phyloP scores from a whole-genome alignment of 2,329 filamentous ascomycete genomes.

The Aspergillus felis region DNA sequence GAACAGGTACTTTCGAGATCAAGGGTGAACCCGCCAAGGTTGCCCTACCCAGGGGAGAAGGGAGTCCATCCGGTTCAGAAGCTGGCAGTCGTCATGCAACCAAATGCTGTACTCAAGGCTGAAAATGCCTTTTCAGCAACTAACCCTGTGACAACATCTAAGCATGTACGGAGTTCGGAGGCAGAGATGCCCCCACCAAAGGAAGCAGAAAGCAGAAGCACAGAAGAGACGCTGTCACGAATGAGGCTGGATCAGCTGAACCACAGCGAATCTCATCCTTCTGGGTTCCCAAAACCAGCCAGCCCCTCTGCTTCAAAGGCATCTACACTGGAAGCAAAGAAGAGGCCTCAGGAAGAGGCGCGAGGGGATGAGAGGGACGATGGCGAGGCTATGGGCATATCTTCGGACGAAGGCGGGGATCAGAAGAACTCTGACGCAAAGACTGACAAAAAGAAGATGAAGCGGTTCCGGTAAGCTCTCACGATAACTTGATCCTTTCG shows the following conservation, averaged over 20 bases:
- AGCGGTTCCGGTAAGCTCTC: conserved; percentile 37
- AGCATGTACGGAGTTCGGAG: conserved; percentile 12
- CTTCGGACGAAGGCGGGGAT: conserved; percentile 31
- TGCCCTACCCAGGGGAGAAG: conserved; percentile 20
- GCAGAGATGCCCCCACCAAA: conserved; percentile 17
- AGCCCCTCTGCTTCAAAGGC: conserved; percentile 12
- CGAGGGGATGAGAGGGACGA: conserved; percentile 17
- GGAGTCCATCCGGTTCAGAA: conserved; percentile 13
- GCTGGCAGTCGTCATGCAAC: conserved; percentile 23
- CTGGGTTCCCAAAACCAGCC: conserved; percentile 11
- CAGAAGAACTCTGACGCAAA: conserved; percentile 24
- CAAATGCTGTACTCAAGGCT: conserved; percentile 20
- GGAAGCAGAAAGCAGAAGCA: conserved; percentile 11
- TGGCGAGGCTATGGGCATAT: conserved; percentile 17
- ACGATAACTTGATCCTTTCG: not conserved
- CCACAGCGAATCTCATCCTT: conserved; percentile 15
- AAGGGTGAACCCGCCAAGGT: conserved; percentile 18
- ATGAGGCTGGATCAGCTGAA: conserved; percentile 26
- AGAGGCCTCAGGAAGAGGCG: conserved; percentile 6
- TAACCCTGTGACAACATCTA: conserved; percentile 10
- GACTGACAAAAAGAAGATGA: conserved; percentile 41
- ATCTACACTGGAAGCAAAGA: conserved; percentile 9
- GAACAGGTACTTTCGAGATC: conserved; percentile 20
- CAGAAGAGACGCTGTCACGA: conserved; percentile 17
- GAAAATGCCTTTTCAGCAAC: conserved; percentile 24